A percentile compares a stretch with the other conserved stretches of the same genome.
phyloP scores from a whole-genome alignment of 352 stramenopile genomes.

The Globisporangium takayamanum region DNA sequence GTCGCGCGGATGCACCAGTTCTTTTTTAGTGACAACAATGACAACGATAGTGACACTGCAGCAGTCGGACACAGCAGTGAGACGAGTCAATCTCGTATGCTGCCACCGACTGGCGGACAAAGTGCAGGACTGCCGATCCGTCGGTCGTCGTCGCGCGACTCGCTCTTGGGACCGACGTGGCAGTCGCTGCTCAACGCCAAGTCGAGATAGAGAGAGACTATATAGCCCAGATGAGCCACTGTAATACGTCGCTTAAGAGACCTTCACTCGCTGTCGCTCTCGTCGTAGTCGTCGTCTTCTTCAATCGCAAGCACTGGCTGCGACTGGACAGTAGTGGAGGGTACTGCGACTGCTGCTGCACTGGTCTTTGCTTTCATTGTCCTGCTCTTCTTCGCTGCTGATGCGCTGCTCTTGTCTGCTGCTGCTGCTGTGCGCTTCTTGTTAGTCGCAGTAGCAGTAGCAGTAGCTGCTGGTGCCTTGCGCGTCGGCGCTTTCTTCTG shows the following conservation, averaged over 20 bases:
- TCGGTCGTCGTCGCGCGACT: conserved; percentile 60
- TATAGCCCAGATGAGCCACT: background rate
- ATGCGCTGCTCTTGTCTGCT: conserved; percentile 2
- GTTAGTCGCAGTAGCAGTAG: background rate
- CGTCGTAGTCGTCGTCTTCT: conserved; percentile 72
- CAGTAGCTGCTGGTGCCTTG: background rate
- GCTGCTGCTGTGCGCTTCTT: conserved; percentile 6
- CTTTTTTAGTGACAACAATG: conserved; percentile 44
- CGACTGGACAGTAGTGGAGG: background rate
- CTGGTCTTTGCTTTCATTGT: conserved; percentile 4
- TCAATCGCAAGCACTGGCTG: conserved; percentile 28
- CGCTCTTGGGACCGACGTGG: conserved; percentile 65
- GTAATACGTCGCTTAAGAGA: too few species aligned
- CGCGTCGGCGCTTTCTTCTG: conserved; percentile 13
- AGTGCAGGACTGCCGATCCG: conserved; percentile 24
- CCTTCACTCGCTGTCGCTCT: conserved; percentile 55
- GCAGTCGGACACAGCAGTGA: background rate
- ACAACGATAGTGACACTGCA: background rate
- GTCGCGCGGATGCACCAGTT: conserved; percentile 75
- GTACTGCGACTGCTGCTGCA: conserved; percentile 1
- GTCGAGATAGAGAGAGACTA: conserved; percentile 15
- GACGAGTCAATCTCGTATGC: conserved; percentile 1
- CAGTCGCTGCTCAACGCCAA: conserved; percentile 44
- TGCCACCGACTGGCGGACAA: conserved; percentile 1
- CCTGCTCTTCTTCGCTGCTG: background rate